These are phyloP conservation scores for Psophocarpus tetragonolobus DNA, from an alignment of 306 rosid genomes.

Conservation along the genomic window DNA sequence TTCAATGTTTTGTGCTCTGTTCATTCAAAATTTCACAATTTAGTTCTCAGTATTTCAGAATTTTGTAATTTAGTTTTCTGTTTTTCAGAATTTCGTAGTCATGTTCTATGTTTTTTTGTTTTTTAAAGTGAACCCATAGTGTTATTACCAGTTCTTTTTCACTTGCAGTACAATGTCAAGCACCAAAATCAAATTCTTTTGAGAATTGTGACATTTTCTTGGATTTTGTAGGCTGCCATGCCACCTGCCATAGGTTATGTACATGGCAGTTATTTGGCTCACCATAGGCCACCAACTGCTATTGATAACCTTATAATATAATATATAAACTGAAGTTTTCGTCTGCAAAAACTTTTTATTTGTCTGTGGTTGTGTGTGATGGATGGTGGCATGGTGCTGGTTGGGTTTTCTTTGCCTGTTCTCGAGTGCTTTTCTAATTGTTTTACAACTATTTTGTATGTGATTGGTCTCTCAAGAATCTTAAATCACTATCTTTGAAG, in stretches of 20 bases:
- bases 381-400: neutral
- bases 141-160: neutral
- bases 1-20: too few species aligned
- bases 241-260: neutral
- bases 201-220: too few species aligned
- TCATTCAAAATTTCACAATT: too few species aligned
- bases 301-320: neutral
- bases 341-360: neutral
- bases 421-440: neutral
- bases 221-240: too few species aligned
- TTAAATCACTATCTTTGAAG: neutral
- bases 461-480: neutral
- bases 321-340: neutral
- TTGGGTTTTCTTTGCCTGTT: neutral
- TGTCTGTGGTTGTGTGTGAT: neutral
- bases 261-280: too few species aligned
- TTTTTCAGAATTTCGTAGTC: too few species aligned
- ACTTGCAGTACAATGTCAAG: neutral
- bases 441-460: neutral
- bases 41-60: too few species aligned
- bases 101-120: neutral
- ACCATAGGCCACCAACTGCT: neutral
- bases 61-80: too few species aligned
- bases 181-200: neutral
- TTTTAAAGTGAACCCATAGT: too few species aligned